Evolutionary conservation across 2,329 filamentous ascomycete species (phyloP).

Genomic region (Immersiporthe knoxdaviesiana): DNA sequence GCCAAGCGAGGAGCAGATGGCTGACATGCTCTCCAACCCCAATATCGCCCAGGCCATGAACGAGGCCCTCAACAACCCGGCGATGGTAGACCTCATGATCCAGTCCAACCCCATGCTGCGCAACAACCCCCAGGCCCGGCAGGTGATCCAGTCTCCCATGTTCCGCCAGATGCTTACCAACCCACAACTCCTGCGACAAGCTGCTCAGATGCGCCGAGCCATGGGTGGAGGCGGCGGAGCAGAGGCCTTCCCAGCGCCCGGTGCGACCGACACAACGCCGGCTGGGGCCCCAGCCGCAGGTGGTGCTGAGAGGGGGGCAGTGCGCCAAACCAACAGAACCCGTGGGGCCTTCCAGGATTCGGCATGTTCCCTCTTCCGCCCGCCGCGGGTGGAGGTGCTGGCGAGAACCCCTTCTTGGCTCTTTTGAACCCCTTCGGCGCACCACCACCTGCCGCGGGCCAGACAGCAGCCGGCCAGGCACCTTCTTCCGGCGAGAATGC

Average conservation of each 20-base stretch:
- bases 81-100: conserved; percentile 92
- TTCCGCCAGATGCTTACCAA: conserved; percentile 94
- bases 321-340: conserved; percentile 35
- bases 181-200: conserved; percentile 80
- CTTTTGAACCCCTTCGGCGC: conserved; percentile 48
- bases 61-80: conserved; percentile 84
- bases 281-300: conserved; percentile 44
- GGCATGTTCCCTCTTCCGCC: conserved; percentile 38
- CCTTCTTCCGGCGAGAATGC: conserved; percentile 30
- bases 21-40: conserved; percentile 70
- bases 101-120: conserved; percentile 84
- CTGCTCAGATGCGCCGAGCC: conserved; percentile 79
- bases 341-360: conserved; percentile 46
- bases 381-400: conserved; percentile 33
- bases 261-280: conserved; percentile 84
- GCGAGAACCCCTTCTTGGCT: conserved; percentile 43
- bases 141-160: conserved; percentile 85
- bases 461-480: conserved; percentile 36
- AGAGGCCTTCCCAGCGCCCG: conserved; percentile 81
- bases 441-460: conserved; percentile 36
- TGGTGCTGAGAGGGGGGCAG: conserved; percentile 39
- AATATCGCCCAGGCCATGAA: conserved; percentile 30
- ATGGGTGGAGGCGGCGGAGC: conserved; percentile 57
- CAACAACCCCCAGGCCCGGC: conserved; percentile 73
- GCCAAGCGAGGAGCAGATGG: conserved; percentile 77